phyloP scores from a whole-genome alignment of 371 early-diverging fungal species.

The Lichtheimia hyalospora region DNA sequence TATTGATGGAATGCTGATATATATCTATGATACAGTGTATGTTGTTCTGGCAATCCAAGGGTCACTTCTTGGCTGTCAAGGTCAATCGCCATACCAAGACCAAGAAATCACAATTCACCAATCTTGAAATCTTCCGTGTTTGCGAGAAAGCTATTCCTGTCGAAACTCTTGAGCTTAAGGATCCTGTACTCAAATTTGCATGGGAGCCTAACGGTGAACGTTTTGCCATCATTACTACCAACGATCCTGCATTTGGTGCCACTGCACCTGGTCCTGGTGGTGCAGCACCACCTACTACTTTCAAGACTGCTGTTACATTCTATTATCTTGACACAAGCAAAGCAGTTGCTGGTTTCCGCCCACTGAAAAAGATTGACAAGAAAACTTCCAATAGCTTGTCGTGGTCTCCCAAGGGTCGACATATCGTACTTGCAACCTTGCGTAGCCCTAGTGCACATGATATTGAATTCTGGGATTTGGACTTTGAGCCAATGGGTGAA shows the following conservation, averaged over 20 bases:
- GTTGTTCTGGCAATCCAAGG: slow-evolving; percentile 91
- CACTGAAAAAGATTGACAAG: slow-evolving; percentile 66
- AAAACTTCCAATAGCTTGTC: slow-evolving; percentile 82
- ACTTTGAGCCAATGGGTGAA: slow-evolving; percentile 65
- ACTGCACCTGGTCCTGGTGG: slow-evolving; percentile 37
- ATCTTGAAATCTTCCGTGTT: slow-evolving; percentile 93
- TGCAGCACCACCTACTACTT: slow-evolving; percentile 52
- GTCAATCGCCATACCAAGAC: slow-evolving; percentile 92
- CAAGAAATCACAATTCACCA: slow-evolving; percentile 88
- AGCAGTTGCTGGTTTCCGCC: slow-evolving; percentile 65
- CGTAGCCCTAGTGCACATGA: slow-evolving; percentile 78
- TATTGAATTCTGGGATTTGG: slow-evolving; percentile 93
- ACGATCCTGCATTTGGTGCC: slow-evolving; percentile 65
- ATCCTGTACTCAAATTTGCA: slow-evolving; percentile 78
- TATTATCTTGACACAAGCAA: slow-evolving; percentile 72
- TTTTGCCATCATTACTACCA: slow-evolving; percentile 83
- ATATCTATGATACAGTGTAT: slow-evolving; percentile 52
- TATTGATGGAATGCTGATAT: neutral
- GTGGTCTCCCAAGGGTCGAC: slow-evolving; percentile 98
- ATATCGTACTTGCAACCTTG: slow-evolving; percentile 87
- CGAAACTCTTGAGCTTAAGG: slow-evolving; percentile 91
- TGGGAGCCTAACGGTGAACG: slow-evolving; percentile 93
- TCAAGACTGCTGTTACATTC: slow-evolving; percentile 80
- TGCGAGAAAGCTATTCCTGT: slow-evolving; percentile 93
- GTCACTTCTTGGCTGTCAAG: slow-evolving; percentile 89